A percentile compares a stretch with the other conserved stretches of the same genome.
These are phyloP conservation scores for Quercus cerris DNA, from an alignment of 306 rosid genomes.

Conservation along the genomic window DNA sequence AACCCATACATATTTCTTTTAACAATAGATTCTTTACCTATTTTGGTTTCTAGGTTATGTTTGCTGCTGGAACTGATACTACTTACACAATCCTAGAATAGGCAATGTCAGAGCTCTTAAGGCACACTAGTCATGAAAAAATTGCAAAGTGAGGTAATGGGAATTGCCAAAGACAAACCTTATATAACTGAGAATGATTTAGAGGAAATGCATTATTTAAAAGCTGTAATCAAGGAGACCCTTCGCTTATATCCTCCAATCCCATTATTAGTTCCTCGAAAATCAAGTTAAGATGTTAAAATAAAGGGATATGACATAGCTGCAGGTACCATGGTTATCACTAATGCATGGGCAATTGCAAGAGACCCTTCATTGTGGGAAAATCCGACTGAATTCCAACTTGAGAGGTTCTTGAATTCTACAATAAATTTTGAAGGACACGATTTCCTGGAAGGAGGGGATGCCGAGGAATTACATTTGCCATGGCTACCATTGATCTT, in stretches of 20 bases:
- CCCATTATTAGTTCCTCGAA: conserved; percentile 61
- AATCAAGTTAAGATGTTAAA: conserved; percentile 52
- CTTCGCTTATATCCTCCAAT: conserved; percentile 54
- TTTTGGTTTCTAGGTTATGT: no score
- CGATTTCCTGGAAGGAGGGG: no score
- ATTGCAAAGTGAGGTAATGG: conserved; percentile 27
- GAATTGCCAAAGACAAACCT: neutral
- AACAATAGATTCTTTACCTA: no score
- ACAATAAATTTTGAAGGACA: conserved; percentile 29
- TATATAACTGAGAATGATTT: conserved; percentile 47
- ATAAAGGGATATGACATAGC: conserved; percentile 53
- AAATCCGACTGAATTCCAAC: conserved; percentile 41
- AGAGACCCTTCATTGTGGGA: conserved; percentile 59
- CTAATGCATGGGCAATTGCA: conserved; percentile 52
- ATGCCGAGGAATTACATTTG: no score
- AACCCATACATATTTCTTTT: no score
- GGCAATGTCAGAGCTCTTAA: no score
- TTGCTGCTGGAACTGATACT: no score
- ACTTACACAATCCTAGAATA: no score
- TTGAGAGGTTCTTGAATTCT: conserved; percentile 54
- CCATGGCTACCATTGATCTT: no score
- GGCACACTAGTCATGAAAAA: conserved; percentile 22
- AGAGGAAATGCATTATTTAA: conserved; percentile 41
- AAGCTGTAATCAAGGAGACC: conserved; percentile 53
- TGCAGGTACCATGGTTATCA: conserved; percentile 47